Evolutionary conservation across 192 early-diverging fungal species (phyloP).

Genomic region (Pilobolus umbonatus): DNA sequence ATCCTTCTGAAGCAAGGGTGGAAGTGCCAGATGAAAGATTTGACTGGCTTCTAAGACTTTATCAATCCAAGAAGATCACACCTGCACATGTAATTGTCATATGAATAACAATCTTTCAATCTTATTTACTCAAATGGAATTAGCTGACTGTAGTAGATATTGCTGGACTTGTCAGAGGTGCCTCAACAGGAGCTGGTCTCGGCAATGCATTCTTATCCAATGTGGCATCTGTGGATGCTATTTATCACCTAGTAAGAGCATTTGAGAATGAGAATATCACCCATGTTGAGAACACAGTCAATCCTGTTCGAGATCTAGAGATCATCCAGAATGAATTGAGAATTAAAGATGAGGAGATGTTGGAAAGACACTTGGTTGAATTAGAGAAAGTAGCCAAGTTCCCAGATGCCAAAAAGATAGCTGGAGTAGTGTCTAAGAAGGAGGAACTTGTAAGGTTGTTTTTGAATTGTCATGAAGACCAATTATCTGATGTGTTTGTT

Average conservation of each 20-base stretch:
- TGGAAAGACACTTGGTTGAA: slow-evolving; percentile 66
- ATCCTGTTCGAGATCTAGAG: slow-evolving; percentile 73
- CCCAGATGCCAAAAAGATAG: slow-evolving; percentile 65
- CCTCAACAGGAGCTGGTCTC: slow-evolving; percentile 47
- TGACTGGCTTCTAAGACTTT: slow-evolving; percentile 58
- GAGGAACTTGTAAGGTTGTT: slow-evolving; percentile 58
- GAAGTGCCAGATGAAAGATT: slow-evolving; percentile 66
- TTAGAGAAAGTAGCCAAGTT: slow-evolving; percentile 62
- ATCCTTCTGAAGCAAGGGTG: slow-evolving; percentile 68
- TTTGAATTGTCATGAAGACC: too few species aligned
- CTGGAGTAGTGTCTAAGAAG: slow-evolving; percentile 79
- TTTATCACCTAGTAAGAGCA: slow-evolving; percentile 56
- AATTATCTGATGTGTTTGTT: too few species aligned
- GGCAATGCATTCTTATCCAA: slow-evolving; percentile 81
- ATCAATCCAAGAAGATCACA: slow-evolving; percentile 52
- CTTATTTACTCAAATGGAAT: background rate
- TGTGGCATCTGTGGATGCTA: slow-evolving; percentile 61
- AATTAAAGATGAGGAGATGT: slow-evolving; percentile 54
- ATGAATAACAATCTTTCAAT: background rate
- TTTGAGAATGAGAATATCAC: slow-evolving; percentile 71
- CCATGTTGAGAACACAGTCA: slow-evolving; percentile 56
- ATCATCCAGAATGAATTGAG: slow-evolving; percentile 78
- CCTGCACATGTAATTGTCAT: slow-evolving; percentile 55
- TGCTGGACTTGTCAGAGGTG: slow-evolving; percentile 75
- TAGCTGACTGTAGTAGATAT: slow-evolving; percentile 67